phyloP scores from a whole-genome alignment of 176 grass and related monocot genomes.

The Musa itinerans region DNA sequence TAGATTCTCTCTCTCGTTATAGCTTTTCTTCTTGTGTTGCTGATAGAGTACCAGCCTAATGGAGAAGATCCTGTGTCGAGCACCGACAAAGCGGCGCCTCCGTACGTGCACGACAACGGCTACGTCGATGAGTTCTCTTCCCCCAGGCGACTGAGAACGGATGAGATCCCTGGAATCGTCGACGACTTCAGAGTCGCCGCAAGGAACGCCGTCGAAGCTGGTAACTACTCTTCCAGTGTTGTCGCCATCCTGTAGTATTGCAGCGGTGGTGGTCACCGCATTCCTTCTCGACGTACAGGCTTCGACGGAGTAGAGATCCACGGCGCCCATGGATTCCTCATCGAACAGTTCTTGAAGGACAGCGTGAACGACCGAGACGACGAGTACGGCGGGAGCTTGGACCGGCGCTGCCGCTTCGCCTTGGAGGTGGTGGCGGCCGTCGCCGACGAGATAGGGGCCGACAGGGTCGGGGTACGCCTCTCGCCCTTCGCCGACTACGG shows the following conservation, averaged over 20 bases:
- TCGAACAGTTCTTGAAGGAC: conserved; percentile 62
- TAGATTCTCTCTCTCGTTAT: neutral
- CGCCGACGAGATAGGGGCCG: conserved; percentile 21
- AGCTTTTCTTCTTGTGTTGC: neutral
- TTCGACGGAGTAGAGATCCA: conserved; percentile 57
- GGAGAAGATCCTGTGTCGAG: conserved; percentile 43
- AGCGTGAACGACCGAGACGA: conserved; percentile 38
- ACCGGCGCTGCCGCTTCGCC: conserved; percentile 40
- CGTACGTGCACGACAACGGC: conserved; percentile 5
- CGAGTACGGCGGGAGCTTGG: conserved; percentile 30
- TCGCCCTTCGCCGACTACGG: conserved; percentile 32
- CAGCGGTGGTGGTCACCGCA: no score
- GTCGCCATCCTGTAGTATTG: no score
- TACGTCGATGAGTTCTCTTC: conserved; percentile 15
- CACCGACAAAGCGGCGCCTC: conserved; percentile 31
- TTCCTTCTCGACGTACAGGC: conserved; percentile 4
- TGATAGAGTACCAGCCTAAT: conserved; percentile 35
- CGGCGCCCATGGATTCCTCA: conserved; percentile 38
- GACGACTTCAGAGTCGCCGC: conserved; percentile 50
- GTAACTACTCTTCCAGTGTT: conserved; percentile 13
- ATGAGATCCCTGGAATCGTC: conserved; percentile 33
- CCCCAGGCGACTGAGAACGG: conserved; percentile 15
- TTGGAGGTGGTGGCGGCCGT: conserved; percentile 31
- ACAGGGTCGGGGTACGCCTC: conserved; percentile 18
- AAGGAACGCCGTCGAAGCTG: conserved; percentile 48